Conservation (phyloP, 2,329 filamentous ascomycete species). For the Colletotrichum neosansevieriae region DNA sequence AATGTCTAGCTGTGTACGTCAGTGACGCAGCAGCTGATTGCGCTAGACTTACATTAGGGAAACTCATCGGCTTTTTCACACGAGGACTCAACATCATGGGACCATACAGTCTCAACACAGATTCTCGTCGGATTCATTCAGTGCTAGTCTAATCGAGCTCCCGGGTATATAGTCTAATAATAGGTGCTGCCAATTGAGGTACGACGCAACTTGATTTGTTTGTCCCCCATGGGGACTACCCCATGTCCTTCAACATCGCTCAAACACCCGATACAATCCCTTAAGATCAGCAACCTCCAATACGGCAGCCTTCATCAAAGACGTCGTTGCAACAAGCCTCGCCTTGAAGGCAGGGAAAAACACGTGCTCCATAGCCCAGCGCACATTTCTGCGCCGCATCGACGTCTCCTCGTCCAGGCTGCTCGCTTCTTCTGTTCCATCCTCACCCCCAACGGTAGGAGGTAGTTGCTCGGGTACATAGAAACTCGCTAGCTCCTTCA, state of each 20-base stretch:
- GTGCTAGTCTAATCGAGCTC: no score
- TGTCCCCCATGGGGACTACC: no score
- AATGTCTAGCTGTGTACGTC: no score
- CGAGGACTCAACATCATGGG: no score
- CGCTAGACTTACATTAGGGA: no score
- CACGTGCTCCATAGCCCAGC: slow-evolving; percentile 82
- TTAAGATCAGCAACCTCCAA: slow-evolving; percentile 93
- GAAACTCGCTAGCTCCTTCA: slow-evolving; percentile 89
- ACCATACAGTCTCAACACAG: no score
- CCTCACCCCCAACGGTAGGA: slow-evolving; percentile 49
- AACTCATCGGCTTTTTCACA: no score
- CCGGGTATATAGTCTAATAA: no score
- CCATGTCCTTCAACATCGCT: slow-evolving; percentile 78
- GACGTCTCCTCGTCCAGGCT: slow-evolving; percentile 62
- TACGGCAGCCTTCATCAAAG: slow-evolving; percentile 78
- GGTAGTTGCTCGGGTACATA: slow-evolving; percentile 91
- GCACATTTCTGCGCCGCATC: slow-evolving; percentile 76
- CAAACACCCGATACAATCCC: slow-evolving; percentile 93
- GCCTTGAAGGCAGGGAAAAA: slow-evolving; percentile 92
- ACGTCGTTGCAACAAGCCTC: slow-evolving; percentile 83
- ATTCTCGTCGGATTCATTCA: no score
- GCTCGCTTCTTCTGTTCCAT: slow-evolving; percentile 48
- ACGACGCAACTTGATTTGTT: not conserved
- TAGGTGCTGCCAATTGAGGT: not conserved
- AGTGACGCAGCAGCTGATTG: no score